These are phyloP conservation scores for Pezicula neosporulosa DNA, from an alignment of 2,329 filamentous ascomycete species.

Conservation along the genomic window DNA sequence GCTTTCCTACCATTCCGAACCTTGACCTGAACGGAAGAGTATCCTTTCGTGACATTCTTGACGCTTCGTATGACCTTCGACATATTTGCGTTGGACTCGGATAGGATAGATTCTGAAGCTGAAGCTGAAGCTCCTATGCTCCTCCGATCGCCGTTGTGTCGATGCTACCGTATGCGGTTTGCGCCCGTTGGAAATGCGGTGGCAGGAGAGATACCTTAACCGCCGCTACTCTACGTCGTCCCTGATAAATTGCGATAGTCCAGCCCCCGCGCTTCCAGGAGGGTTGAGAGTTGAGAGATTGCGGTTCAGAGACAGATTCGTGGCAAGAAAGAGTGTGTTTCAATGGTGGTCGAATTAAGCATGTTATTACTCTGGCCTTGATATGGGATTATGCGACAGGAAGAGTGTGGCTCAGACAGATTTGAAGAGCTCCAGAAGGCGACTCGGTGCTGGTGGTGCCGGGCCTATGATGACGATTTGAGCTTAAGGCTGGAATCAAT, in stretches of 20 bases:
- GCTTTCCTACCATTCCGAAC: conserved; percentile 83
- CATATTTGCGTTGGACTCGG: conserved; percentile 53
- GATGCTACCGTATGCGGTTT: not conserved
- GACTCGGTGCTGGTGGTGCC: too few species aligned
- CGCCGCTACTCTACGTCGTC: not conserved
- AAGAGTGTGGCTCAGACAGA: conserved; percentile 6
- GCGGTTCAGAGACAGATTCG: not conserved
- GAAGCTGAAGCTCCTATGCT: conserved; percentile 4
- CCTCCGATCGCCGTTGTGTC: not conserved
- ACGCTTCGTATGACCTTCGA: conserved; percentile 96
- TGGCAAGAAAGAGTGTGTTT: conserved; percentile 10
- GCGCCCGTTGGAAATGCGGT: conserved; percentile 5
- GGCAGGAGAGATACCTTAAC: conserved; percentile 5
- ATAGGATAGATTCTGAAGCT: not conserved
- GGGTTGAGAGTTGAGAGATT: conserved; percentile 1
- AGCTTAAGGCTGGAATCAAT: not conserved
- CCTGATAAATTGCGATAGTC: conserved; percentile 6
- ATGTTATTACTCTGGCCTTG: conserved; percentile 7
- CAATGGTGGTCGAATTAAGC: conserved; percentile 13
- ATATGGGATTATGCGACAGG: conserved; percentile 12
- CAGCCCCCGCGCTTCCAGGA: conserved; percentile 11
- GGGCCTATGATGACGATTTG: not conserved
- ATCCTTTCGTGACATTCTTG: conserved; percentile 99
- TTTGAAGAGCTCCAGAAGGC: not conserved
- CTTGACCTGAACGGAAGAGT: conserved; percentile 94